Conservation (phyloP, 2,329 filamentous ascomycete genomes). For the Aspergillus cejpii region DNA sequence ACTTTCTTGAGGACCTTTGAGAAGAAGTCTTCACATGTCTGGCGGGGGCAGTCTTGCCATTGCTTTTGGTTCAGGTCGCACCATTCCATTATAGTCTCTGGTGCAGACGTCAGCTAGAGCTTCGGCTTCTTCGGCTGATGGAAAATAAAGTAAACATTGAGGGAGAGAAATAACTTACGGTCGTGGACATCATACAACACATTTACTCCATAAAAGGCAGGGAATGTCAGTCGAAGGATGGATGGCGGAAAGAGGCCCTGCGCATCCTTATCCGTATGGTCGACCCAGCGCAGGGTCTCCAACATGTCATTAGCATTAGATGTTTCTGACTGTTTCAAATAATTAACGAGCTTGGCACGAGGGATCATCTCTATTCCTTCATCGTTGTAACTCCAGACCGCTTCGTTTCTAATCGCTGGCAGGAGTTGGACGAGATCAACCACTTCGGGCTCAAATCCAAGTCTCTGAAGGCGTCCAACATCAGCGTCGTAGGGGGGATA, state of each 20-base stretch:
- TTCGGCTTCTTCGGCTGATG: no score
- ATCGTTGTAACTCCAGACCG: not conserved
- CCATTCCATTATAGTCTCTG: not conserved
- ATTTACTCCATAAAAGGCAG: not conserved
- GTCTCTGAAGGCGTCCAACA: not conserved
- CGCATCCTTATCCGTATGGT: not conserved
- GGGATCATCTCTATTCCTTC: not conserved
- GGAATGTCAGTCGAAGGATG: not conserved
- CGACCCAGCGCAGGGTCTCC: not conserved
- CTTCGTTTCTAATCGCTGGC: not conserved
- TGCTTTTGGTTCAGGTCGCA: not conserved
- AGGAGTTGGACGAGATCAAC: not conserved
- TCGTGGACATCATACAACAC: not conserved
- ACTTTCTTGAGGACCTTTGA: not conserved
- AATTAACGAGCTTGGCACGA: not conserved
- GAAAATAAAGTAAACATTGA: not conserved
- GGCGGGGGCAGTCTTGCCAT: not conserved
- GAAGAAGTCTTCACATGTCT: not conserved
- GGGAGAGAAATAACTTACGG: not conserved
- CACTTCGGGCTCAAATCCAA: not conserved
- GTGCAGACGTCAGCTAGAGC: not conserved
- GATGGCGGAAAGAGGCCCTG: not conserved
- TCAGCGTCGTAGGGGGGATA: not conserved
- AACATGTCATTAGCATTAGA: not conserved
- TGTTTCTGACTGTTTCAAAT: not conserved